Conservation (phyloP, 1,284 basidiomycete genomes). For the Pyrrhoderma noxium region DNA sequence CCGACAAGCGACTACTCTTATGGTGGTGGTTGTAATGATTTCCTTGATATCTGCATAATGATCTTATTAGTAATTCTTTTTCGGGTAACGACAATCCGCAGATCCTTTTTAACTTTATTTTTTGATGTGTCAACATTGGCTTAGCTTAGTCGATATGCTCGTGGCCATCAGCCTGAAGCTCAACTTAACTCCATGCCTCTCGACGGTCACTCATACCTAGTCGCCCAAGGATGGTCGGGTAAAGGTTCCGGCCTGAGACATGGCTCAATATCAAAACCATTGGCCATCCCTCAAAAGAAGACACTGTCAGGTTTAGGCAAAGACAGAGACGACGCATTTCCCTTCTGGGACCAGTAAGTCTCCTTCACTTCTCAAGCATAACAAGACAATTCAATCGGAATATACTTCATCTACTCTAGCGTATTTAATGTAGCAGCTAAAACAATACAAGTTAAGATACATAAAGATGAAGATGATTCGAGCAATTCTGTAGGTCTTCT, state of each 20-base stretch:
- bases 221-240: slow-evolving; percentile 82
- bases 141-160: too few relatives aligned
- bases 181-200: slow-evolving; percentile 48
- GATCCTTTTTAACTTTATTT: too few relatives aligned
- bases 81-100: too few relatives aligned
- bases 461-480: slow-evolving; percentile 43
- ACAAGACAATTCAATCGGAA: too few relatives aligned
- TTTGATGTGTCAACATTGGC: too few relatives aligned
- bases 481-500: slow-evolving; percentile 21
- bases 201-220: slow-evolving; percentile 72
- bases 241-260: slow-evolving; percentile 68
- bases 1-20: neutral
- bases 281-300: slow-evolving; percentile 80
- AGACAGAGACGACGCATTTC: slow-evolving; percentile 87
- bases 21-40: neutral
- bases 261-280: slow-evolving; percentile 61
- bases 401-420: slow-evolving; percentile 34
- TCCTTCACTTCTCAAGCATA: neutral
- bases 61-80: too few relatives aligned
- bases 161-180: neutral
- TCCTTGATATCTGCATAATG: too few relatives aligned
- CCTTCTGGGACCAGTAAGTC: slow-evolving; percentile 93
- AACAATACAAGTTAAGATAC: slow-evolving; percentile 64
- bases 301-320: slow-evolving; percentile 79
- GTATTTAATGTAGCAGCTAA: slow-evolving; percentile 73